A percentile compares a stretch with the other conserved stretches of the same genome.
These are phyloP conservation scores for Kwoniella sp. DNA, from an alignment of 768 basidiomycete species.

Conservation along the genomic window DNA sequence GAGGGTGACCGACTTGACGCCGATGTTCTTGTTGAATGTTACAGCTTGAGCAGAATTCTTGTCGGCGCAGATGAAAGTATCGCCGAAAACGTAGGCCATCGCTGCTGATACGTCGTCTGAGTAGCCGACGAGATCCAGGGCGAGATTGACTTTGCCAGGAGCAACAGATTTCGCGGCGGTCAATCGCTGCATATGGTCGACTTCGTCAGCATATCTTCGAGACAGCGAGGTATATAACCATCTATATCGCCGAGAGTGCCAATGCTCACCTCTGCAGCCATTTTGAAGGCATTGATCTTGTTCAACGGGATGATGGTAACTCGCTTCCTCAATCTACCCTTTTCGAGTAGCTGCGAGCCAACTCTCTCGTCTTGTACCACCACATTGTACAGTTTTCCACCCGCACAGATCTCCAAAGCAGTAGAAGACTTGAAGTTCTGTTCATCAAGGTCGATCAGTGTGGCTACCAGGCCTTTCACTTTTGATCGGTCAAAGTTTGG, in stretches of 20 bases:
- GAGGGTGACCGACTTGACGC: constrained; percentile 83
- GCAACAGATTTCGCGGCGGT: constrained; percentile 70
- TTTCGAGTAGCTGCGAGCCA: constrained; percentile 78
- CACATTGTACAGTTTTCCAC: constrained; percentile 85
- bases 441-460: constrained; percentile 74
- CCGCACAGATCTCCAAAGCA: constrained; percentile 89
- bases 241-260: too few species aligned
- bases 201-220: constrained; percentile 8
- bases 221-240: neutral
- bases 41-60: constrained; percentile 81
- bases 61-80: constrained; percentile 88
- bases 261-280: constrained; percentile 60
- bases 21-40: constrained; percentile 73
- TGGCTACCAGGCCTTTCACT: constrained; percentile 89
- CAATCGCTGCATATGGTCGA: constrained; percentile 68
- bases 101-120: constrained; percentile 78
- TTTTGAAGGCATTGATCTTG: constrained; percentile 73
- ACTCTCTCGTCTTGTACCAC: constrained; percentile 88
- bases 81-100: constrained; percentile 90
- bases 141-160: constrained; percentile 77
- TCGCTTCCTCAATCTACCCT: constrained; percentile 76
- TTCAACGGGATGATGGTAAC: constrained; percentile 92
- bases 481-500: constrained; percentile 78
- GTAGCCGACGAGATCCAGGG: constrained; percentile 86
- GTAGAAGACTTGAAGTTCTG: constrained; percentile 77